A percentile compares a stretch with the other conserved stretches of the same genome.
Evolutionary conservation across 176 grass and related monocot species (phyloP).

Genomic region (Pontederia crassipes): DNA sequence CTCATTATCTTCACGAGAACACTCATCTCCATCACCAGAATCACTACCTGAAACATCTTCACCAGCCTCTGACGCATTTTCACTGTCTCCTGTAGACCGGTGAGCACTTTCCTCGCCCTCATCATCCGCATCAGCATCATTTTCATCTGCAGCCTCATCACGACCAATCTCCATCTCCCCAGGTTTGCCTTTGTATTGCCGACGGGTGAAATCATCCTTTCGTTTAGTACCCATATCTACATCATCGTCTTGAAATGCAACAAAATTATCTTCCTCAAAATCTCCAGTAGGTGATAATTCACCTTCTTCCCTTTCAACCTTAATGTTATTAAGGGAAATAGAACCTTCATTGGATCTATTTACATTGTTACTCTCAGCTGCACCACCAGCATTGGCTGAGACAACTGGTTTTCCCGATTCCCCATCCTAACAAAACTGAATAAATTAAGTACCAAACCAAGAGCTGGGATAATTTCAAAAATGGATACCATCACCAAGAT

Average conservation of each 20-base stretch:
- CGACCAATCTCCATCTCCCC: constrained; percentile 32
- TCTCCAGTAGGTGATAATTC: constrained; percentile 94
- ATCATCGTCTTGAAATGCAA: constrained; percentile 48
- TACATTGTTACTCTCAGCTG: constrained; percentile 39
- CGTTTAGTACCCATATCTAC: constrained; percentile 28
- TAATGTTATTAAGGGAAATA: constrained; percentile 30
- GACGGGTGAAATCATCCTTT: constrained; percentile 45
- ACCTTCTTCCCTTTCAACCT: constrained; percentile 97
- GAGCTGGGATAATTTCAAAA: background rate
- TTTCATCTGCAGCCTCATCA: constrained; percentile 56
- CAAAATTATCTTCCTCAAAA: constrained; percentile 90
- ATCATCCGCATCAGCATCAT: constrained; percentile 87
- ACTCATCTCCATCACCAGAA: constrained; percentile 81
- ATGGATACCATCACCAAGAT: background rate
- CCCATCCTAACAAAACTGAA: constrained; percentile 22
- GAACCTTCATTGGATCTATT: constrained; percentile 35
- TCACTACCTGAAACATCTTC: constrained; percentile 90
- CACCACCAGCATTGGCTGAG: constrained; percentile 38
- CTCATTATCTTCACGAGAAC: constrained; percentile 82
- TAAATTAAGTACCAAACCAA: background rate
- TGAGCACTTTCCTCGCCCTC: constrained; percentile 83
- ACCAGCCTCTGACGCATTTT: constrained; percentile 89
- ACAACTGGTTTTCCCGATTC: constrained; percentile 20
- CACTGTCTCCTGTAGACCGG: constrained; percentile 84
- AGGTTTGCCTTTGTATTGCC: constrained; percentile 40